Percentiles rank a stretch among this genome's conserved stretches.
Evolutionary conservation across 2,329 filamentous ascomycete genomes (phyloP).

Genomic region (Tricladium varicosporioides): DNA sequence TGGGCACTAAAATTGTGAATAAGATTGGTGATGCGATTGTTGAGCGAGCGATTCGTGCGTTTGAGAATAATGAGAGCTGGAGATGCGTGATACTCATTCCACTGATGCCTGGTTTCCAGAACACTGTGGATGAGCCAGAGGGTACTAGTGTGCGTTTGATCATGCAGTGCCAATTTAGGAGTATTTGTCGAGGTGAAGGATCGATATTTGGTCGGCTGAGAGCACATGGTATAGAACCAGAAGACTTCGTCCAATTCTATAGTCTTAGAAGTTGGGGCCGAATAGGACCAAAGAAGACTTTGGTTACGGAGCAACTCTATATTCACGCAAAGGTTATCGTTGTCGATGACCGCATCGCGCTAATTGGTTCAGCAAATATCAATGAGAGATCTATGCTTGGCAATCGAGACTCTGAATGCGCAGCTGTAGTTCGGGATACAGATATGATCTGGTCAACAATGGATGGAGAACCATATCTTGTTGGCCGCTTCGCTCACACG

Average conservation of each 20-base stretch:
- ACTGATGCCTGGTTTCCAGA: slow-evolving; percentile 97
- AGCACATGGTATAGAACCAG: slow-evolving; percentile 79
- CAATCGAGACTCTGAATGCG: slow-evolving; percentile 86
- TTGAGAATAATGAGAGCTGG: slow-evolving; percentile 85
- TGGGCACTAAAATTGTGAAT: slow-evolving; percentile 86
- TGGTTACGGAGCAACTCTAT: slow-evolving; percentile 95
- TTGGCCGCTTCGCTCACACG: slow-evolving; percentile 89
- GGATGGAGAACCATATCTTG: slow-evolving; percentile 84
- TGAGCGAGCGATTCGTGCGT: slow-evolving; percentile 82
- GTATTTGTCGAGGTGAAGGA: slow-evolving; percentile 87
- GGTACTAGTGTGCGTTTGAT: slow-evolving; percentile 93
- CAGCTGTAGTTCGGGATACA: slow-evolving; percentile 85
- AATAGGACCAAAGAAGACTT: slow-evolving; percentile 75
- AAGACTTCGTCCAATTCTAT: slow-evolving; percentile 95
- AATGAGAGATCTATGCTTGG: slow-evolving; percentile 97
- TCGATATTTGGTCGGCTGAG: slow-evolving; percentile 88
- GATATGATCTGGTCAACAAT: slow-evolving; percentile 92
- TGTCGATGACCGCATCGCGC: slow-evolving; percentile 86
- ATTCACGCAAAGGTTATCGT: slow-evolving; percentile 98
- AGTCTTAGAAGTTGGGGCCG: slow-evolving; percentile 89
- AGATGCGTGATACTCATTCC: slow-evolving; percentile 87
- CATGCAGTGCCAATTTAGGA: slow-evolving; percentile 95
- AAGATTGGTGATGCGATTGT: slow-evolving; percentile 93
- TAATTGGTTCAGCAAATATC: slow-evolving; percentile 98
- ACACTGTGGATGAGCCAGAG: slow-evolving; percentile 89